Conservation (phyloP, 164 flowering plant species). For the Magnolia sinica region DNA sequence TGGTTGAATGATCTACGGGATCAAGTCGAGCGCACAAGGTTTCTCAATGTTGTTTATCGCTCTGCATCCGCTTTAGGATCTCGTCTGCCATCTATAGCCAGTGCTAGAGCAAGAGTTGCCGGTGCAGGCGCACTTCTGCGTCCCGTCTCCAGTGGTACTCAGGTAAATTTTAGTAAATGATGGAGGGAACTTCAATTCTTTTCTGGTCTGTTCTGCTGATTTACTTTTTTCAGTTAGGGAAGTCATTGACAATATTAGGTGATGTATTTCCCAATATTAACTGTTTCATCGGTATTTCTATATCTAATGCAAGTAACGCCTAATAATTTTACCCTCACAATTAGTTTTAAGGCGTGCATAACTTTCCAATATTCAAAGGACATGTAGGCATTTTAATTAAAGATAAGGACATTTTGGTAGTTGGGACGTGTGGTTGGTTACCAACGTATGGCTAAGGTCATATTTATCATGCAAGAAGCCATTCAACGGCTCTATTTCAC, state of each 20-base stretch:
- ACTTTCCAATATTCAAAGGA: no score
- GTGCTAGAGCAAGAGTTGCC: conserved; percentile 82
- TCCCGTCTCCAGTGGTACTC: conserved; percentile 88
- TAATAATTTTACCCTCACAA: no score
- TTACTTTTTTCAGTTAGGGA: neutral
- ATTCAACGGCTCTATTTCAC: no score
- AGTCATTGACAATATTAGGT: neutral
- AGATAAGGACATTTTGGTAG: no score
- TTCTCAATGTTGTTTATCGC: conserved; percentile 78
- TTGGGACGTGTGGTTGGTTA: no score
- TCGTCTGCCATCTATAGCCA: conserved; percentile 80
- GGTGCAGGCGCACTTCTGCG: conserved; percentile 84
- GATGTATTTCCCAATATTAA: no score
- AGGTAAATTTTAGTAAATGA: conserved; percentile 41
- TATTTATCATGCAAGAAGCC: no score
- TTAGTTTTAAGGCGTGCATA: no score
- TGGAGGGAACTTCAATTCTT: neutral
- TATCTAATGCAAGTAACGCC: no score
- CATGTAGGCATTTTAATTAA: no score
- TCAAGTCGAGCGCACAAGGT: conserved; percentile 82
- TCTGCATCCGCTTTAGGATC: conserved; percentile 94
- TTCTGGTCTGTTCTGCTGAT: neutral
- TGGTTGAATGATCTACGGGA: conserved; percentile 93
- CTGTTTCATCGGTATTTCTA: no score
- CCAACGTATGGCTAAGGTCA: no score